Evolutionary conservation across 768 basidiomycete genomes (phyloP), one percentile per base, ranked within the genome.

Genomic region (Psilocybe subaeruginosa): DNA sequence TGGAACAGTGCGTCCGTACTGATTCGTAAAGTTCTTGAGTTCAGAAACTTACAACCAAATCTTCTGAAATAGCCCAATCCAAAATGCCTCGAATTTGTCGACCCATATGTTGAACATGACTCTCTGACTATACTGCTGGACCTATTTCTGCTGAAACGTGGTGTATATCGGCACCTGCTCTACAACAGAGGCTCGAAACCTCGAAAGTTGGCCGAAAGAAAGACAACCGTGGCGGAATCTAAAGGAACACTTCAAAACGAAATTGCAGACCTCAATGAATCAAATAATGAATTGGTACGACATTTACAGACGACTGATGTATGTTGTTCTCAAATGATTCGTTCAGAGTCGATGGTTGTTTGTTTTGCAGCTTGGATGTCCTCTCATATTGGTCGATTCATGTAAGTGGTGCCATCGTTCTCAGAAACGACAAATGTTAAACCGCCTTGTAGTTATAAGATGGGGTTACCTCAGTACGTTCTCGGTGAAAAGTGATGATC

Each of bases 91-190:
- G 74, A 77, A 29, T 93, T 94, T 68, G 92, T 88, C 0, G 93
- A 95, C 73, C 91, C 91, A 59, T 95, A 94, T 66, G 91, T 94
- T 61, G 93, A 95, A 70, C 89, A 94, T 63, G 92, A 94, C 70
- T 76, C 80, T 0, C 74, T 94, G 61, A 89, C 85, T 1, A 76
- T 94, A 17, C 74, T 91, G 4, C 80, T 95, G 43, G 93, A 95
- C 74, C 80, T 95, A 1, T 89, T 95, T 54, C 80, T 95, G 23
- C 80, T 95, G 23, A 94, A 94, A 72, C 76, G 89, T 39, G 92
- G 85, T 11, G 93, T 94, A 3, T 94, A 90, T 69, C 81, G 89
- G 16, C 93, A 95, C 74, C 73, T 95, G 16, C 74, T 95, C 31
- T 95, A 90, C 68, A 95, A 95, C 68, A 80, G 91, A 50, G 91